Evolutionary conservation across 495 filamentous ascomycete species (phyloP), one percentile per base, ranked within the genome.

Genomic region (Aspergillus egyptiacus): DNA sequence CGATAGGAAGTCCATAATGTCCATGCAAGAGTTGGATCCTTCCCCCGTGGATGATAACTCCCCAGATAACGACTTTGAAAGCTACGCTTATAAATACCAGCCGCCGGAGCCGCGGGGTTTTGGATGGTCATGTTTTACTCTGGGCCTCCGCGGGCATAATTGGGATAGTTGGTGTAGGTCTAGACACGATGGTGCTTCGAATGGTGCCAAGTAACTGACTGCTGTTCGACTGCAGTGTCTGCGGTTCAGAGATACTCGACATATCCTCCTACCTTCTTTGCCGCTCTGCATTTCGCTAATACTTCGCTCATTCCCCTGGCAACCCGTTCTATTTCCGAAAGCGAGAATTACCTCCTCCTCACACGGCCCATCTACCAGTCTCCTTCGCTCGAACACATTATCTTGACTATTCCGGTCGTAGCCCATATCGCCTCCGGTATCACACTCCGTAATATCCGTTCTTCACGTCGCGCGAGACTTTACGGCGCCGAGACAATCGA

Each of bases 211-310:
- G 45, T 46, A 53, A 35, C 30, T 17, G 22, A 23, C 35, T 24
- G 20, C 6, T 23, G 25, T 6, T 11, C n/a, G 22, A n/a, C 11
- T 45, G 47, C 59, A 95, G 89, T 96, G 54, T 77, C 77, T 18
- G 83, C 86, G 36, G 70, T 91, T 23, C 91, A 95, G 61, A 82
- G 77, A 63, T 95, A 93, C 74, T 91, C 87, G 11, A 85, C 85
- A 57, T 95, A 95, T 65, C 82, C 85, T 31, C 89, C 95, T 62
- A 83, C 82, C 33, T 61, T 85, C 53, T 96, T 91, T 76, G 71
- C 82, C 38, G 68, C 78, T 42, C 67, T 91, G 44, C 91, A 96
- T 68, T 70, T 93, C 39, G 76, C 84, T 37, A 96, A 86, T 36
- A 87, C 83, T n/a, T 84, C 86, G 2, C 60, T 90, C 32, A 79